These are phyloP conservation scores for Mucor irregularis DNA, from an alignment of 371 early-diverging fungal genomes.

Conservation along the genomic window DNA sequence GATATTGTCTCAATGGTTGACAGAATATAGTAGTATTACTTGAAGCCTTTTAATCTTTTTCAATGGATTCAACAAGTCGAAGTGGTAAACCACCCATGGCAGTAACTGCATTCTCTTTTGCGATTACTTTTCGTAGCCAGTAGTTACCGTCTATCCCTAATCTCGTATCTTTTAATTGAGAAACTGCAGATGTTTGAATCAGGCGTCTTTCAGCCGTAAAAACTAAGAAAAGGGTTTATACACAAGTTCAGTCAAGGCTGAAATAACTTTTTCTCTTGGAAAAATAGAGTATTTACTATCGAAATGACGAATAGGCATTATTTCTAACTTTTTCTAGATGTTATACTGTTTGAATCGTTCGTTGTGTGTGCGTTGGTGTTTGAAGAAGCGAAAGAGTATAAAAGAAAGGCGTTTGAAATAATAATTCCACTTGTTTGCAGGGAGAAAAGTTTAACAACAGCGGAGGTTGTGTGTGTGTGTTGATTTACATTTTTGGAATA, in stretches of 20 bases:
- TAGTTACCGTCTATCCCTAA: conserved; percentile 79
- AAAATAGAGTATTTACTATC: conserved; percentile 42
- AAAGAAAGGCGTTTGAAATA: too few species aligned
- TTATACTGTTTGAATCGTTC: not conserved
- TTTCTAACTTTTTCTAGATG: not conserved
- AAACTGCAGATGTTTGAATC: conserved; percentile 59
- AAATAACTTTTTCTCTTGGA: not conserved
- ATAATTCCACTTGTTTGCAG: too few species aligned
- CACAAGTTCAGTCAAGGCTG: not conserved
- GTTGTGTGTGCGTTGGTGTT: not conserved
- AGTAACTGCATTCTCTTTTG: conserved; percentile 58
- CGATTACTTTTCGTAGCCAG: conserved; percentile 70
- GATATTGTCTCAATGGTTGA: not conserved
- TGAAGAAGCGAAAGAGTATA: not conserved
- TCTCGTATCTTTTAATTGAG: conserved; percentile 63
- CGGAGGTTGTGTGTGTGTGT: too few species aligned
- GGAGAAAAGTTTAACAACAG: too few species aligned
- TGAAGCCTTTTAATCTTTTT: conserved; percentile 67
- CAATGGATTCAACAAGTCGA: conserved; percentile 59
- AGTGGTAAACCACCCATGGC: conserved; percentile 80
- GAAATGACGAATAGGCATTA: conserved; percentile 63
- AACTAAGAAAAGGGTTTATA: conserved; percentile 33
- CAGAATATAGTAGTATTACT: conserved; percentile 37
- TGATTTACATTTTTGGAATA: too few species aligned
- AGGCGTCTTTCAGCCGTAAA: conserved; percentile 65